Percentiles rank a stretch among this genome's conserved stretches.
These are phyloP conservation scores for Blakeslea trispora DNA, from an alignment of 371 early-diverging fungal species.

Conservation along the genomic window DNA sequence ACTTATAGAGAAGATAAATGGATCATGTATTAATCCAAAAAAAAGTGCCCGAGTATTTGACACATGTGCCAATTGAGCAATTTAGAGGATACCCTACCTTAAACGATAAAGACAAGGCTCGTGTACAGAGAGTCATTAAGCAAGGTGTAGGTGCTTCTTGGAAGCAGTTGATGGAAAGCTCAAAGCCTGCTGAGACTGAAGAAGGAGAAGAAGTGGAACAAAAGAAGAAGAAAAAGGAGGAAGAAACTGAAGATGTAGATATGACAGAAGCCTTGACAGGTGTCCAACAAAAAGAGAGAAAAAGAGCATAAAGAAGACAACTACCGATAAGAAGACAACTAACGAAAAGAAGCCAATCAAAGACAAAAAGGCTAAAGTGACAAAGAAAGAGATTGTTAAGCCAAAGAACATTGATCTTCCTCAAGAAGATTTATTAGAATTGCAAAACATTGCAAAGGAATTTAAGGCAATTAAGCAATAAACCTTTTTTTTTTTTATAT, in stretches of 20 bases:
- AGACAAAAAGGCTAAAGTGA: conserved; percentile 16
- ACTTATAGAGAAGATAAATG: no score
- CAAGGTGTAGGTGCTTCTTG: conserved; percentile 49
- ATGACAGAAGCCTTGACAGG: conserved; percentile 27
- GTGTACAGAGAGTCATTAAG: conserved; percentile 48
- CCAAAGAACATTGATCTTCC: conserved; percentile 22
- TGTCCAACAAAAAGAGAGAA: conserved; percentile 24
- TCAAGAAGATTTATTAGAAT: conserved; percentile 30
- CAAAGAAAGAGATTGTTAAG: conserved; percentile 11
- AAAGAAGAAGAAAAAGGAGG: conserved; percentile 32
- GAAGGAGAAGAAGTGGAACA: conserved; percentile 39
- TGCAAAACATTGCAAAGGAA: conserved; percentile 30
- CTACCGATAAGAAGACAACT: neutral
- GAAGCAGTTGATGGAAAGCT: conserved; percentile 37
- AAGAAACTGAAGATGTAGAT: conserved; percentile 26
- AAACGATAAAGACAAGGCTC: conserved; percentile 46
- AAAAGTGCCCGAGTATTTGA: conserved; percentile 37
- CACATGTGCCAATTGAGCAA: conserved; percentile 40
- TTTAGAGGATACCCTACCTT: conserved; percentile 41
- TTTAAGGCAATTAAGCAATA: conserved; percentile 10
- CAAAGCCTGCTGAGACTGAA: conserved; percentile 40
- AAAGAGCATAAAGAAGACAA: conserved; percentile 8
- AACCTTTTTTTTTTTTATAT: no score
- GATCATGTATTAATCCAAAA: neutral
- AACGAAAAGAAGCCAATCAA: conserved; percentile 16